Evolutionary conservation across 306 rosid genomes (phyloP), one percentile per base, ranked within the genome.

Genomic region (Fragaria ananassa): DNA sequence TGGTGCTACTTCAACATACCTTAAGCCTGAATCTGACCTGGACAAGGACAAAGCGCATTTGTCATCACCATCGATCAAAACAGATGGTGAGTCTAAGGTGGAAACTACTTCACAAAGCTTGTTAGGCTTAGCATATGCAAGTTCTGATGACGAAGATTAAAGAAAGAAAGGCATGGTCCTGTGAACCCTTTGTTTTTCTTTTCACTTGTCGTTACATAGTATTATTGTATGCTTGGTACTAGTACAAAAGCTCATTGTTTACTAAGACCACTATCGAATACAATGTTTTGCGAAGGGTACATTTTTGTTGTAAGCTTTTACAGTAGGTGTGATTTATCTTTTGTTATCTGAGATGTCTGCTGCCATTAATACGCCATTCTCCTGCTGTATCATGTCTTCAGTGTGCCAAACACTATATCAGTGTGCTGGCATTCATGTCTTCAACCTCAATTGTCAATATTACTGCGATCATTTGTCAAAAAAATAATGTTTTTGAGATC

Each of bases 61-160:
- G 14, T 34, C 75, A 25, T 57, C 78, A 1, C 78, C 56, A 50
- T 78, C 79, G 19, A 64, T 60, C 34, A 86, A 83, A 70, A 74
- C 51, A 41, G 85, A 89, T 57, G 82, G 50, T 21, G 80, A 81
- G 77, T 39, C 45, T 10, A 82, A 53, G 80, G 75, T 19, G 42
- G 86, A 87, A 69, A 86, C 81, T 79, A 68, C 89, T 66, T 89
- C 80, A 44, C 87, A 85, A 57, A 85, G 98, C 72, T 84, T 92
- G 76, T 85, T 94, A 44, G 97, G 98, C 44, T 77, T 94, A 79
- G 89, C 93, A 50, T 94, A 94, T 79, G 87, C 89, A 77, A 87
- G 95, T 80, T 95, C 98, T 35, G 98, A 91, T 14, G 45, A 54
- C 34, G 98, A 93, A 54, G 96, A 92, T 54, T 89, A 87, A 89